A percentile compares a stretch with the other conserved stretches of the same genome.
Evolutionary conservation across 495 filamentous ascomycete genomes (phyloP).

Genomic region (Darksidea phi): DNA sequence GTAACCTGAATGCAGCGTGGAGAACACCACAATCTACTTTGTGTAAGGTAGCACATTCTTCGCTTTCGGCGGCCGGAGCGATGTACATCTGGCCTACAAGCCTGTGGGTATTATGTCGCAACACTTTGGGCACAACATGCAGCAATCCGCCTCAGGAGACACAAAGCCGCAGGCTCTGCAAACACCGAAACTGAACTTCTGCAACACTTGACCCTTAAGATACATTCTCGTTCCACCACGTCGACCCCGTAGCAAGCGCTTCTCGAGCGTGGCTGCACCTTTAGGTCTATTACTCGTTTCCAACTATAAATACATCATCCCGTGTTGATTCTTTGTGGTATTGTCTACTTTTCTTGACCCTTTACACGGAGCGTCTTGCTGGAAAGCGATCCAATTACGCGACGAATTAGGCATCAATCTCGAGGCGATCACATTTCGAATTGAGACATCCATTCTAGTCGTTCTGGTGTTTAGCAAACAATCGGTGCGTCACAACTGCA

Average conservation of each 20-base stretch:
- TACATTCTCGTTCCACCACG: too few relatives aligned
- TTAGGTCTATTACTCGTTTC: neutral
- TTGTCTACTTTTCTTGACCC: neutral
- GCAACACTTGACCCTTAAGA: too few relatives aligned
- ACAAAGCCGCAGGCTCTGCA: too few relatives aligned
- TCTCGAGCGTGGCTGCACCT: too few relatives aligned
- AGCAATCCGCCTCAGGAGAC: too few relatives aligned
- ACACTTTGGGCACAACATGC: too few relatives aligned
- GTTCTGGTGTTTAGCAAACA: constrained; percentile 15
- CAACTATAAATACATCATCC: constrained; percentile 19
- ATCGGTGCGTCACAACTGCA: constrained; percentile 5
- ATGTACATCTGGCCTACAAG: too few relatives aligned
- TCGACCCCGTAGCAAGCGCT: too few relatives aligned
- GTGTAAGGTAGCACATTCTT: too few relatives aligned
- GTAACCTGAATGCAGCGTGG: neutral
- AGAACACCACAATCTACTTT: neutral
- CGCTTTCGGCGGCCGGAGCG: too few relatives aligned
- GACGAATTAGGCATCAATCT: constrained; percentile 9
- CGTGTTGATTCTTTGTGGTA: constrained; percentile 8
- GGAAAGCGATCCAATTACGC: neutral
- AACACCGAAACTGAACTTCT: too few relatives aligned
- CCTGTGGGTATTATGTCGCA: too few relatives aligned
- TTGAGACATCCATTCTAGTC: constrained; percentile 1
- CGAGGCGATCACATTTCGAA: constrained; percentile 23
- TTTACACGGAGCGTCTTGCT: constrained; percentile 2